Conservation (phyloP, 1,284 basidiomycete species). For the Cronartium quercuum region DNA sequence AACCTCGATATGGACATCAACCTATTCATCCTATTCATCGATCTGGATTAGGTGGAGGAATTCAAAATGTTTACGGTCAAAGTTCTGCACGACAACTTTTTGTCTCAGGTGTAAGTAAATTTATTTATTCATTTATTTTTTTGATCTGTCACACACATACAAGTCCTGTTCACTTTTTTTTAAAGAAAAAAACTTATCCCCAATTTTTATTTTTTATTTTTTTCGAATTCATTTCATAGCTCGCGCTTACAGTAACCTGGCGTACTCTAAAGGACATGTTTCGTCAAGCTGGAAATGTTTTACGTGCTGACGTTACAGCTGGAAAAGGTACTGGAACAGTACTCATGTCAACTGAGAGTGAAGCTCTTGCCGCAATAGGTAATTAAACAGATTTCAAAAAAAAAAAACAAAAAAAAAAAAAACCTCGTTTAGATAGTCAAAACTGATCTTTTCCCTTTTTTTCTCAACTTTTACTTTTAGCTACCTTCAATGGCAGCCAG, state of each 20-base stretch:
- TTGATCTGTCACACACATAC: no score
- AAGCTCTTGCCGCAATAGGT: slow-evolving; percentile 55
- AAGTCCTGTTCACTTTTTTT: not conserved
- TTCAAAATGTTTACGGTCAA: not conserved
- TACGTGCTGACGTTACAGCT: slow-evolving; percentile 89
- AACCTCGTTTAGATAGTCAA: not conserved
- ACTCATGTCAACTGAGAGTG: slow-evolving; percentile 79
- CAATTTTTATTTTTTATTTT: no score
- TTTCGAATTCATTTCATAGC: no score
- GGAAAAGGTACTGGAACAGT: slow-evolving; percentile 90
- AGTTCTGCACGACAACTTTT: slow-evolving; percentile 27
- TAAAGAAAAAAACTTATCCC: not conserved
- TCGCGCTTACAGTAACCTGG: slow-evolving; percentile 93
- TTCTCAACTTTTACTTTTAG: not conserved
- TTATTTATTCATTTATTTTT: no score
- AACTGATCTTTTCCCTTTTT: not conserved
- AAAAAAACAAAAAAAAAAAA: no score
- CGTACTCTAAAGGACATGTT: slow-evolving; percentile 97
- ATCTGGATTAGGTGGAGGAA: not conserved
- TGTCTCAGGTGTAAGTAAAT: slow-evolving; percentile 34
- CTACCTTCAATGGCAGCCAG: slow-evolving; percentile 29
- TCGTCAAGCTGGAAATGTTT: slow-evolving; percentile 84
- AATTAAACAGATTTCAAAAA: not conserved
- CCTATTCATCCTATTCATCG: slow-evolving; percentile 51
- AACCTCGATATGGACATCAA: slow-evolving; percentile 85